Evolutionary conservation across 768 basidiomycete genomes (phyloP), one percentile per base, ranked within the genome.

Genomic region (Vararia minispora): DNA sequence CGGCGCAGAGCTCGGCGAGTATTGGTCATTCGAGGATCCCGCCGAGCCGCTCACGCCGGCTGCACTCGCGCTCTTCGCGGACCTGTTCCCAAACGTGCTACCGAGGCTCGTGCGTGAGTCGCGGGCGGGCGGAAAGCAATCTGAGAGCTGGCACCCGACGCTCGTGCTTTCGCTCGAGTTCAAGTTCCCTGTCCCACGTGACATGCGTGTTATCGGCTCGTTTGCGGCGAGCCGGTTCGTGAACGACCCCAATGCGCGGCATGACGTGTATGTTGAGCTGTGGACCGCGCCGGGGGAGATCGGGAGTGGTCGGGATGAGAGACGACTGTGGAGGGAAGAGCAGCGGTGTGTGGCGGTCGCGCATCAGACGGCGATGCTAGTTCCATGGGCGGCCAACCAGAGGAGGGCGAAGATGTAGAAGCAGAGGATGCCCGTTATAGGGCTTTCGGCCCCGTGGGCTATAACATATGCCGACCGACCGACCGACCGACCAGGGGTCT

Each of bases 271-370:
- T 45, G 66, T 71, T 3, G 80, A 80, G 48, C 59, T 79, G 10
- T 82, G 79, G 79, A 72, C 74, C 5, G 74, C 78, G 8, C 79
- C 79, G 2, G 58, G 62, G 29, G 61, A 72, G 38, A 59, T 75
- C 27, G 72, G 69, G 2, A 65, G 67, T 38, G 71, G 70, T 0
- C 24, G 28, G 6, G 53, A 62, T 3, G 66, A 36, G 23, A 17
- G 20, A 4, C 36, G 24, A 10, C 30, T 67, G 9, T 82, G 79
- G 79, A 66, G 73, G 45, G 74, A 74, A 32, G 55, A 68, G 35
- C 77, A 79, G 47, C 59, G 72, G n/a, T 82, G 79, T 46, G 57
- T 82, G 21, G 76, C 71, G 12, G 62, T 69, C 17, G 67, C 74
- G 9, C 74, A 69, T 10, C 78, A 81, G 54, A 73, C 79, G 72